Base-by-base conservation (phyloP, 306 rosid species). In the Cyclanthera cordifolia region DNA sequence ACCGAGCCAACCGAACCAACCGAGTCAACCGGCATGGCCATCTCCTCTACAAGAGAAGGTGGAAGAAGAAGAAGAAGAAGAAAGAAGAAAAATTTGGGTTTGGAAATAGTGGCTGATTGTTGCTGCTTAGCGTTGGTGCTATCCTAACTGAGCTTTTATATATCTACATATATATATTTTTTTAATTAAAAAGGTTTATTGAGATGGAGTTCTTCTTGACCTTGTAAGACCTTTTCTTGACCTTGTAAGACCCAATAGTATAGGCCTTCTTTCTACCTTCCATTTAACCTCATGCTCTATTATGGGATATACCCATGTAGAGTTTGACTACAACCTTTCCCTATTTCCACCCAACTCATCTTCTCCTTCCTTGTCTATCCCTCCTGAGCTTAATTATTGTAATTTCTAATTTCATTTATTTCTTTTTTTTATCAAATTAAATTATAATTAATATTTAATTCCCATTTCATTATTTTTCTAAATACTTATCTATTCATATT, bases 301-400 rank as follows among this genome's bases (percentile, higher is more conserved):
- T 20, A 82, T 71, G 57, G 64, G 75, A 64, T 65, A 53, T 12
- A 4, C 47, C 45, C 80, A 79, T 63, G 48, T 76, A 69, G 83
- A 72, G 80, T 77, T 85, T 57, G 4, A n/a, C 65, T 74, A 9
- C 43, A 6, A 0, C 19, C 48, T 54, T 49, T 82, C 80, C 82
- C 70, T 14, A 13, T 80, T 65, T 23, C 82, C 82, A 43, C 47
- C 82, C 83, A 82, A 84, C 88, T 80, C 95, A 75, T 82, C 81
- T 80, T 86, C 94, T 89, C 90, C 86, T 87, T 89, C 85, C 87
- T 81, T 86, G 91, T 93, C 98, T 93, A 89, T 93, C 95, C 98
- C 98, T 93, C 95, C 87, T 93, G 98, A 93, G 98, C 98, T 93
- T 53, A n/a, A n/a, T n/a, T n/a, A n/a, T n/a, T n/a, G n/a, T n/a